Conservation (phyloP, 2,329 filamentous ascomycete genomes). For the Thermoascus crustaceus region DNA sequence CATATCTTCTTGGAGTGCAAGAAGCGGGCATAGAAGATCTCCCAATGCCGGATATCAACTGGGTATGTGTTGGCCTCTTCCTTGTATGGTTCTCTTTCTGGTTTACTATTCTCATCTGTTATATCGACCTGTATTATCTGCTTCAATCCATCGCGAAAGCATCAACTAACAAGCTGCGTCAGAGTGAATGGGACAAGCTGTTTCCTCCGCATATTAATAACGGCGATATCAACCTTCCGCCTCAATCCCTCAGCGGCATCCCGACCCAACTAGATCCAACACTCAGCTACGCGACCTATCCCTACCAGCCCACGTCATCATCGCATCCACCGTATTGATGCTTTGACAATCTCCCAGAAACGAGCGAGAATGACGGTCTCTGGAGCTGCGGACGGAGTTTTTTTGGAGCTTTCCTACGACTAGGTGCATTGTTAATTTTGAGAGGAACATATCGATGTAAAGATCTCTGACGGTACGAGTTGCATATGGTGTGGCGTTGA, state of each 20-base stretch:
- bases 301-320: too few species aligned
- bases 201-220: constrained; percentile 42
- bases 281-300: constrained; percentile 35
- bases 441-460: too few species aligned
- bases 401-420: too few species aligned
- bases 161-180: constrained; percentile 1
- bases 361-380: too few species aligned
- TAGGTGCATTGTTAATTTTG: too few species aligned
- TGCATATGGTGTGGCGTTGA: too few species aligned
- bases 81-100: constrained; percentile 2
- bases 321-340: too few species aligned
- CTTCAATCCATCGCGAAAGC: not conserved
- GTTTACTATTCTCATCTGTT: not conserved
- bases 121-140: too few species aligned
- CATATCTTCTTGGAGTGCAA: constrained; percentile 5
- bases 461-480: too few species aligned
- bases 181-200: constrained; percentile 29
- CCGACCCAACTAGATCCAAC: constrained; percentile 11
- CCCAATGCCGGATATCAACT: constrained; percentile 52
- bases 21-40: constrained; percentile 20
- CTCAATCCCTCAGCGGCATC: constrained; percentile 9
- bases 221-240: constrained; percentile 45
- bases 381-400: too few species aligned
- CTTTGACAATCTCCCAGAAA: too few species aligned
- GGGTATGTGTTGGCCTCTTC: constrained; percentile 44